Base-by-base conservation (phyloP, 345 rosid species). In the Hibiscus trionum region DNA sequence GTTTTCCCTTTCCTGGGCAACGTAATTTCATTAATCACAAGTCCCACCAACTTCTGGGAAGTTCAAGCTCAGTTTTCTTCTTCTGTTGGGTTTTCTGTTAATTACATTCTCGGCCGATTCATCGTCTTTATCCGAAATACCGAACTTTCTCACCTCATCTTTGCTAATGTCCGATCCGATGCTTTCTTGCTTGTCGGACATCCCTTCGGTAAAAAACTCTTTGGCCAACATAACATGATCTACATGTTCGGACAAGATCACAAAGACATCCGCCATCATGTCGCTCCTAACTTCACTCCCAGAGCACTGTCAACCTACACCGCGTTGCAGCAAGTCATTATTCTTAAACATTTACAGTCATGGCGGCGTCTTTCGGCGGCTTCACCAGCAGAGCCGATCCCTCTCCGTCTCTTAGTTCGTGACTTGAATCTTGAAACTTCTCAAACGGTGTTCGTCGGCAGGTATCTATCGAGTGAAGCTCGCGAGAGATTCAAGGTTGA, bases 371-470 rank as follows among this genome's bases (percentile, higher is more conserved):
- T 71, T 2, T 70, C 73, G 0, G 1, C 60, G 7, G 19, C 58
- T 0, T 77, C 88, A 0, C 72, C 72, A 0, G 1, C 56, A 5
- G 19, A 65, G 1, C 78, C 88, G 0, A 72, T 82, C 29, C 52
- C 82, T 0, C 80, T 93, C 2, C 82, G 97, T 5, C 44, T 81
- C 0, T 73, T 82, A 4, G 91, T 69, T 64, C 88, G 97, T 0
- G 97, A 93, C 5, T 77, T 93, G 77, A 93, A 91, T 71, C 88
- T 93, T 0, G 93, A 93, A 57, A 91, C 96, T 17, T 93, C 97
- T 3, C 98, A 93, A 81, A 88, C 93, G 0, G 98, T 91, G 27
- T 85, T 93, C 64, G 93, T 84, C 1, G 98, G 98, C 7, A 88
- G 87, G 2, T 93, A 93, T 68, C 72, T 93, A 14, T 66, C 62